Evolutionary conservation across 345 rosid genomes (phyloP).

Genomic region (Mangifera indica): DNA sequence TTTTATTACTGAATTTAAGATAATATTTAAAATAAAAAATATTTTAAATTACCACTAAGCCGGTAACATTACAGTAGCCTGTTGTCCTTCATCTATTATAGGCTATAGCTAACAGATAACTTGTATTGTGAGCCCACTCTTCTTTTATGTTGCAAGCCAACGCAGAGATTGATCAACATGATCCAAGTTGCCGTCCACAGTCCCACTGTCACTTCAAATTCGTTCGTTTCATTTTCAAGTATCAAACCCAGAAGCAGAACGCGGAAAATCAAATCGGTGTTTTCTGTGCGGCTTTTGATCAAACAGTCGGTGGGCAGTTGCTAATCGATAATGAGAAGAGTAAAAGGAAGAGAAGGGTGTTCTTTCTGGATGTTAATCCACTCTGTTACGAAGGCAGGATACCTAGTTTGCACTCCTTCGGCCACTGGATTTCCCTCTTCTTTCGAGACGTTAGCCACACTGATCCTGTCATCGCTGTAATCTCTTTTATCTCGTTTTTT

Average conservation of each 20-base stretch:
- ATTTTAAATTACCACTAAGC: too few relatives aligned
- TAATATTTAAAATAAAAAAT: too few relatives aligned
- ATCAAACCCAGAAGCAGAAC: constrained; percentile 6
- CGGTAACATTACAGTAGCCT: too few relatives aligned
- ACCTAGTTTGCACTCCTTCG: constrained; percentile 68
- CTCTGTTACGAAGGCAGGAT: constrained; percentile 78
- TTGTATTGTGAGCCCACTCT: neutral
- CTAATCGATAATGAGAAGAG: constrained; percentile 21
- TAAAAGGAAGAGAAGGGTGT: constrained; percentile 62
- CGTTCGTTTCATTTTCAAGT: constrained; percentile 18
- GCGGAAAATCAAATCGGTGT: neutral
- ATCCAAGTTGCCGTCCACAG: constrained; percentile 20
- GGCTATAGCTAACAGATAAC: too few relatives aligned
- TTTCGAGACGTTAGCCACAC: constrained; percentile 71
- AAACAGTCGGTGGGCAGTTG: constrained; percentile 40
- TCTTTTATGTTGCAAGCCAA: constrained; percentile 2
- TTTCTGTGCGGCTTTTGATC: constrained; percentile 42
- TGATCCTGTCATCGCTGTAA: constrained; percentile 90
- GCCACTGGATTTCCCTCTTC: constrained; percentile 82
- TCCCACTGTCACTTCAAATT: constrained; percentile 6
- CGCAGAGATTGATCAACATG: constrained; percentile 20
- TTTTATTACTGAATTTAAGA: too few relatives aligned
- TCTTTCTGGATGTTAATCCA: constrained; percentile 87
- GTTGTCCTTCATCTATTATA: too few relatives aligned
- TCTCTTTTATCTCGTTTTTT: constrained; percentile 13